Evolutionary conservation across 75 land plant genomes (phyloP), one percentile per base, ranked within the genome.

Genomic region (Pinus taeda): DNA sequence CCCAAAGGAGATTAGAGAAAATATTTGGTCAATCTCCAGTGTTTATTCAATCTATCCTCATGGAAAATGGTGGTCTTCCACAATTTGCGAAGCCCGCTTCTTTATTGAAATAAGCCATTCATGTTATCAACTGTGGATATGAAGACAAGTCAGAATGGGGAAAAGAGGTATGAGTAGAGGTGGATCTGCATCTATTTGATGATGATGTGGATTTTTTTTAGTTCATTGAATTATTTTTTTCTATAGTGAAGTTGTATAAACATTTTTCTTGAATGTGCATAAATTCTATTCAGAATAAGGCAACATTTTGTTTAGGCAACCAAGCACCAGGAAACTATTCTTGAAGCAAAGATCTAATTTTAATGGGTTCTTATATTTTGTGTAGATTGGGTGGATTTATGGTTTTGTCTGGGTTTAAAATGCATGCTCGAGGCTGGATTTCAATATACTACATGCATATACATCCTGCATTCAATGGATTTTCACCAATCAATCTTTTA

Each of bases 81-180:
- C 91, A 87, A 24, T 81, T 92, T 4, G 87, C 93, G 1, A 89
- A 87, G 74, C 91, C 99, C 22, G 91, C 95, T 30, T 84, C 90
- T 57, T 85, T 94, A 22, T 78, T 96, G 59, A 94, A 92, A 72
- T 97, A 96, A 89, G 99, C 97, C 45, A 96, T 96, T 64, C 99
- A 96, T 86, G 99, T 96, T 21, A 96, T 96, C 77, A 96, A 97
- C 60, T 96, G 99, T 83, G 99, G 99, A 3, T 96, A 96, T 58
- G 99, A 94, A 77, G 99, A 96, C 81, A 96, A 96, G 78, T 81
- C 93, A 57, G 99, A 96, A 49, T 96, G 99, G 97, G 99, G 99
- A 20, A 96, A 96, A 83, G 99, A 96, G 98, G 98, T 93, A 37
- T 59, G 13, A 18, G 24, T 69, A 69, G 45, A 69, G n/a, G 20